Evolutionary conservation across 805 yeast genomes (phyloP), one percentile per base, ranked within the genome.

Genomic region (Candida awuae): DNA sequence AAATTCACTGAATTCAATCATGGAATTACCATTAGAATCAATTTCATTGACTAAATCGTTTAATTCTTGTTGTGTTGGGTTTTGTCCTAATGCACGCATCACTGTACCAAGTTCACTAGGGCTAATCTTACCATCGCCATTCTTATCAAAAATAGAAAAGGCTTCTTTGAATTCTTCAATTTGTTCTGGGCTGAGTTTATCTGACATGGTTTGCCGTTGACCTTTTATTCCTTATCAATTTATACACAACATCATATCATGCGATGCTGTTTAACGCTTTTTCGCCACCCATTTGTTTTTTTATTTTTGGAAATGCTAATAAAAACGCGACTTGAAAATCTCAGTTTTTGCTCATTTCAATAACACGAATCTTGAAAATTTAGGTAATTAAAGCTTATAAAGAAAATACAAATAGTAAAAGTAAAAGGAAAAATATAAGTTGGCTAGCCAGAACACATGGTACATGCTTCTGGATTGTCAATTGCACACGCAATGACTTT

Each of bases 1-100:
- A 56, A 83, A 83, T 63, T 83, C 92, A 36, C 84, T 73, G 61
- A 83, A 83, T 58, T 83, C 92, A 52, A 83, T 82, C 54, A 77
- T 71, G 29, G 96, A 96, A 65, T 92, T 94, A 52, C 90, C 90
- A 67, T 92, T 92, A 46, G 82, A 81, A 62, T 92, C 98, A 38
- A 92, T 94, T 66, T 92, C 98, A 62, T 90, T 90, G 71, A 92
- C 85, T 82, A 92, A 79, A 61, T 92, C 98, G 41, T 92, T 84
- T 54, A 92, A 81, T 64, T 92, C 98, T 49, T 87, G 79, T 63
- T 92, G 97, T 36, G 94, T 80, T 27, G 98, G 98, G 56, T 90
- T 90, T 64, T 87, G 92, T 37, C 98, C 98, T 57, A 92, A 71
- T n/a, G 97, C 85, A 67, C 98, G 82, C 98, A 92, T 92, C 38